Evolutionary conservation across 768 basidiomycete species (phyloP), one percentile per base, ranked within the genome.

Genomic region (Pleurotus citrinopileatus): DNA sequence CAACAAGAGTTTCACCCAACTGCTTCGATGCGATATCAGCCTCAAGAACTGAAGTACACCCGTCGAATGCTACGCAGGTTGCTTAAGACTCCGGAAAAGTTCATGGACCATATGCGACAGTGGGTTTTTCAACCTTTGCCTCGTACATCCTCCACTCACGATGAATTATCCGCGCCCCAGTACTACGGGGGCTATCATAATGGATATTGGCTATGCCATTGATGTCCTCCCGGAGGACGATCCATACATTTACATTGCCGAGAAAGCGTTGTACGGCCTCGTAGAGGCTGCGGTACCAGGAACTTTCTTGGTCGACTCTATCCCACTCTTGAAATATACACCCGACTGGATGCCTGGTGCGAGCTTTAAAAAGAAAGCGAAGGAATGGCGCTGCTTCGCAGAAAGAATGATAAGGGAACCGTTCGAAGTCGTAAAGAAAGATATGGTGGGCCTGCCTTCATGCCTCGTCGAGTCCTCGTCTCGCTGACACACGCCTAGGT

Each of bases 291-390:
- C 68, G 0, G 59, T 70, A n/a, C 73, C 73, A 1, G 79, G 77
- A 12, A 57, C 67, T 29, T 80, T 72, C 55, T 63, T 80, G 3
- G 78, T 84, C 4, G 79, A 82, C 46, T 44, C 63, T 7, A 42
- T 78, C 1, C 73, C 74, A 0, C 34, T 63, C 5, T 64, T 76
- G 17, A 70, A 70, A 57, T 65, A 75, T 38, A 56, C 77, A 12
- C 75, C 75, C 0, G 57, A 42, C n/a, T 77, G 75, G 73, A 27
- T 76, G 3, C 74, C 75, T n/a, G 75, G 76, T 0, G 72, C 73
- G 9, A 64, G 66, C 3, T 77, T 77, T 53, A 63, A 75, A 53
- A 63, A 59, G 26, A 61, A 68, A 55, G 75, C 75, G 2, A 62
- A 61, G 37, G 54, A 63, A 26, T 70, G 72, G 70, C 61, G 60